Base-by-base conservation (phyloP, 306 rosid species). In the Dryas octopetala region DNA sequence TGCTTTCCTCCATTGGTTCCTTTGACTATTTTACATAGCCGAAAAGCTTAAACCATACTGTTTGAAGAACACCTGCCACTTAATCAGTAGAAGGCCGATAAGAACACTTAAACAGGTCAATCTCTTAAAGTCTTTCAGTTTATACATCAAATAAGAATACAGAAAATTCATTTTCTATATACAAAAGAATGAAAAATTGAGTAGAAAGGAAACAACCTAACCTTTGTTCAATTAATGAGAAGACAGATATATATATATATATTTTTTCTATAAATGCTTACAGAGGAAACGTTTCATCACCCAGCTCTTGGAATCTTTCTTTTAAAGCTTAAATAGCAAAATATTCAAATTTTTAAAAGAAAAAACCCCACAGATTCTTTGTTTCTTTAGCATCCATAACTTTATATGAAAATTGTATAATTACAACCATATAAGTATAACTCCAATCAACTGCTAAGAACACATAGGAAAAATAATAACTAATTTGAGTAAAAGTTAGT, bases 1-100 rank as follows among this genome's bases (percentile, higher is more conserved):
- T 83, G 78, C 67, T 74, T 49, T 85, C 97, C 74, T 93, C 96
- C 98, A 91, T 89, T 78, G 72, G 65, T 73, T 76, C 76, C 76
- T 72, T 40, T 74, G 68, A 65, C 73, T 74, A 64, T 73, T 73
- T 68, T 80, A 82, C 68, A 70, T 78, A 64, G 60, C 78, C 26
- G 43, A 41, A 61, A 71, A 46, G 55, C 63, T 76, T 66, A 59
- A 74, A 70, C 52, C 17, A 26, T 58, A 60, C 60, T 68, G 55
- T 12, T 32, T 11, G 55, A 65, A 9, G 32, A 66, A 38, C 51
- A n/a, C 70, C 55, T 11, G n/a, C 48, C 48, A 5, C 50, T 15
- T 12, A 19, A 17, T 19, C 10, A 7, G 15, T 70, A 54, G 11
- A 70, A 57, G 10, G 3, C 51, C 74, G 9, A 51, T 41, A 44